Evolutionary conservation across 345 rosid species (phyloP).

Genomic region (Eutrema japonicum): DNA sequence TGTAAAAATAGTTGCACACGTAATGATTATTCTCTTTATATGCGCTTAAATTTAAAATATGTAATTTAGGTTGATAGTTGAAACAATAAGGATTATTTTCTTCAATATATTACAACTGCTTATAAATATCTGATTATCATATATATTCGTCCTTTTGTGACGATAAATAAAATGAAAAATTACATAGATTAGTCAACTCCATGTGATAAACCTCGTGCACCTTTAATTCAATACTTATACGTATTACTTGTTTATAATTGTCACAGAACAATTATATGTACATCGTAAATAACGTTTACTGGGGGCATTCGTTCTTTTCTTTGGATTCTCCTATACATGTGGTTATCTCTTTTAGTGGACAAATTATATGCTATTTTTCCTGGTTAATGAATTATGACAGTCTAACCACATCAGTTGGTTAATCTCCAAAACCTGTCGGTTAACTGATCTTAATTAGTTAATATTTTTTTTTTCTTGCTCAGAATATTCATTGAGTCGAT

Average conservation of each 20-base stretch:
- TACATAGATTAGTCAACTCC: slow-evolving; percentile 29
- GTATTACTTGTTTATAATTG: background rate
- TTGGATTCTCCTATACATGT: background rate
- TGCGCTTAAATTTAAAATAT: background rate
- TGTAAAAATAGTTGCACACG: background rate
- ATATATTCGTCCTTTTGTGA: slow-evolving; percentile 7
- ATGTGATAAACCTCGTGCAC: slow-evolving; percentile 18
- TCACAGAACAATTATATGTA: background rate
- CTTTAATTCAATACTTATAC: background rate
- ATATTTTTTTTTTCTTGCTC: background rate
- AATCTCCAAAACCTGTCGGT: slow-evolving; percentile 19
- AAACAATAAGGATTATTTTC: background rate
- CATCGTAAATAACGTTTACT: background rate
- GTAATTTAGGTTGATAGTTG: slow-evolving; percentile 1
- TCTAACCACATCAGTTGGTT: slow-evolving; percentile 26
- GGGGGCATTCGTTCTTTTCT: background rate
- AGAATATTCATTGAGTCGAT: slow-evolving; percentile 33
- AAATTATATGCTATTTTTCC: background rate
- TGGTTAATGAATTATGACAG: slow-evolving; percentile 8
- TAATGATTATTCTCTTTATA: background rate
- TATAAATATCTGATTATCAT: background rate
- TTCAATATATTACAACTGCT: background rate
- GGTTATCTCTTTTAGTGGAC: background rate
- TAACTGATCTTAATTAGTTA: slow-evolving; percentile 8
- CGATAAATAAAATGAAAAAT: background rate